Evolutionary conservation across 2,329 filamentous ascomycete genomes (phyloP), one percentile per base, ranked within the genome.

Genomic region (Sphaerulina musiva): DNA sequence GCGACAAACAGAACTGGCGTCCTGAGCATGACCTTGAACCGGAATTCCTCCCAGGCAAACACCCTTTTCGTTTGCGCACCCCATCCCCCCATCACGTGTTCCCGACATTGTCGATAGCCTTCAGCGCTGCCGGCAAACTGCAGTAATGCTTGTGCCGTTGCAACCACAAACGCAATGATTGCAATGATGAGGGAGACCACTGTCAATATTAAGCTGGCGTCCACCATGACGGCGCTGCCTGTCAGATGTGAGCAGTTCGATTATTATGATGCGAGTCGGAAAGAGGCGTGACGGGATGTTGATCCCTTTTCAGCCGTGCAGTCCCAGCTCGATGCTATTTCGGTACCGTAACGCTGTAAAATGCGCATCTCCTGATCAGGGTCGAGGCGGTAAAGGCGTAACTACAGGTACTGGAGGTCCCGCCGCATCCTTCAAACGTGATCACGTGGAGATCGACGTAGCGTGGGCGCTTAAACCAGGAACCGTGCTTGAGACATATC

Each of bases 171-270:
- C 11, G 54, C 54, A 31, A 50, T 46, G 26, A 56, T 53, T 6
- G 50, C 54, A 40, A 56, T 56, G 36, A 56, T 38, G n/a, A 56
- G 41, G 1, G 54, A 56, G 26, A 56, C 54, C 11, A 51, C 41
- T 7, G 48, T 31, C 20, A 51, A 8, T 11, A 56, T 53, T 12
- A 34, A 26, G n/a, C 45, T 39, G 26, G 12, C 29, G 44, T 46
- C 34, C 9, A 11, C 42, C 53, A 51, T 55, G 47, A 41, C 46
- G 8, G 4, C 11, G 14, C 14, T 17, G 14, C 14, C 14, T 17
- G 14, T 17, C 14, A 17, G 14, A 17, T 17, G 14, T 17, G 14
- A 17, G 14, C 14, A 1, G 14, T 17, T 17, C 14, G 14, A 17
- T 17, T 17, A 17, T 17, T 17, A 17, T 17, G 1, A 17, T 17